Evolutionary conservation across 1,139 yeast genomes (phyloP).

Genomic region (Saccharomycopsis hybrid): DNA sequence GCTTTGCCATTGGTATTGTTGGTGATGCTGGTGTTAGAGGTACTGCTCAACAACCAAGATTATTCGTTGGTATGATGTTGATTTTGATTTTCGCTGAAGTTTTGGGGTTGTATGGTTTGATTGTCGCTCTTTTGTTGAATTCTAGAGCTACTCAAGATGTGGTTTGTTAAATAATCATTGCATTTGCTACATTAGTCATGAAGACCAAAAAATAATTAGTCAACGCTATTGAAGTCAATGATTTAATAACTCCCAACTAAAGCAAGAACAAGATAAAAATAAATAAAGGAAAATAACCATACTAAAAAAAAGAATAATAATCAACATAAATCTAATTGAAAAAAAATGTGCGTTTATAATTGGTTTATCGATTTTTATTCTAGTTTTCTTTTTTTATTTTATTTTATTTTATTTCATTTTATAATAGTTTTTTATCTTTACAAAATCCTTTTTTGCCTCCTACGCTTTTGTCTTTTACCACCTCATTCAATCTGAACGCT

Average conservation of each 20-base stretch:
- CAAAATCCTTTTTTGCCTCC: too few species aligned
- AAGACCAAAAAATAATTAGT: too few species aligned
- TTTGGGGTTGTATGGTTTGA: slow-evolving; percentile 92
- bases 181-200: neutral
- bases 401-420: too few species aligned
- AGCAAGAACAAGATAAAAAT: neutral
- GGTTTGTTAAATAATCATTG: slow-evolving; percentile 53
- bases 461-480: too few species aligned
- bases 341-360: too few species aligned
- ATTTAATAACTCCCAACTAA: too few species aligned
- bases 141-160: slow-evolving; percentile 96
- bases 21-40: slow-evolving; percentile 99
- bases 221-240: neutral
- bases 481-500: too few species aligned
- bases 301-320: too few species aligned
- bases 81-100: slow-evolving; percentile 98
- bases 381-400: too few species aligned
- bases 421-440: too few species aligned
- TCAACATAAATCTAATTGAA: too few species aligned
- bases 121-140: slow-evolving; percentile 94
- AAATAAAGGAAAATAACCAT: neutral
- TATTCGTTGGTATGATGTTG: slow-evolving; percentile 87
- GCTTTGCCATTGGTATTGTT: slow-evolving; percentile 97
- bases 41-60: slow-evolving; percentile 92
- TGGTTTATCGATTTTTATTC: too few species aligned